Conservation (phyloP, 176 grass and related monocot genomes). For the Raddia guianensis region DNA sequence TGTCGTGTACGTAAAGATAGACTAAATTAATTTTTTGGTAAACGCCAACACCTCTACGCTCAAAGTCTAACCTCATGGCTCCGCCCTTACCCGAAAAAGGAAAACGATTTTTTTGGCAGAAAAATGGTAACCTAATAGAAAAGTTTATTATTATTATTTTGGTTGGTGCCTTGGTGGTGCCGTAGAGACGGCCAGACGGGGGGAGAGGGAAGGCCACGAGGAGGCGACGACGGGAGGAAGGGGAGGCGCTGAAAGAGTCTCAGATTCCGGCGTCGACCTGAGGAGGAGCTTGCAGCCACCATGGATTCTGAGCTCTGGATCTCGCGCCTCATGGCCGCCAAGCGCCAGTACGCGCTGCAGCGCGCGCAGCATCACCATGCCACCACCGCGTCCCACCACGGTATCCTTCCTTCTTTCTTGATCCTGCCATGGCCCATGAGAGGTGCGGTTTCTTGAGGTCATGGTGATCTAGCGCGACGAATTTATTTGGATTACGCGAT, state of each 20-base stretch:
- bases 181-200: background rate
- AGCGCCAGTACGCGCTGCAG: conserved; percentile 71
- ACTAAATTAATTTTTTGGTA: no score
- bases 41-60: no score
- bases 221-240: conserved; percentile 6
- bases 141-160: background rate
- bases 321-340: conserved; percentile 74
- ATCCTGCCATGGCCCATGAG: background rate
- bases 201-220: background rate
- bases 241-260: background rate
- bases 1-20: no score
- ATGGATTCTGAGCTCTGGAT: conserved; percentile 94
- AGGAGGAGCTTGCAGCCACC: conserved; percentile 22
- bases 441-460: conserved; percentile 19
- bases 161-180: conserved; percentile 24
- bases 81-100: no score
- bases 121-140: background rate
- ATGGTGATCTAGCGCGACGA: background rate
- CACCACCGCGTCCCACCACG: conserved; percentile 26
- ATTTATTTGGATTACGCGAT: background rate
- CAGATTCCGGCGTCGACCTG: background rate
- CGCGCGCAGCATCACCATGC: conserved; percentile 36
- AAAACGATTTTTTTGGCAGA: no score
- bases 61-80: no score
- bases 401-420: conserved; percentile 33